Evolutionary conservation across 2,329 filamentous ascomycete genomes (phyloP).

Genomic region (Fusarium staphyleae): DNA sequence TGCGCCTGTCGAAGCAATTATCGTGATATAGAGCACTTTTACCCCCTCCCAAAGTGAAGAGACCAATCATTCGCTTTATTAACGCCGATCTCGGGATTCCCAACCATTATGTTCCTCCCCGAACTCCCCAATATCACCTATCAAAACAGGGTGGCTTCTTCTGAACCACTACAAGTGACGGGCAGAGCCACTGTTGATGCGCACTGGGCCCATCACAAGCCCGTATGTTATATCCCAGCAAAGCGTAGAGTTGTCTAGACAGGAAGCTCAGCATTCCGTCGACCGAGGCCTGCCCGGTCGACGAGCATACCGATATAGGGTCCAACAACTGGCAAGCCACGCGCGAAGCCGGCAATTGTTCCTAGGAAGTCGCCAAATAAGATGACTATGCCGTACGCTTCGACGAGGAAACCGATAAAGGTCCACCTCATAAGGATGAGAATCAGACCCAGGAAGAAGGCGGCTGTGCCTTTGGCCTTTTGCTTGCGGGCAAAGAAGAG

Average conservation of each 20-base stretch:
- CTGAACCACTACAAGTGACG: conserved; percentile 9
- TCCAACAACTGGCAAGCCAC: conserved; percentile 83
- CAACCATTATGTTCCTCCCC: conserved; percentile 27
- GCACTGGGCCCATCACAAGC: not conserved
- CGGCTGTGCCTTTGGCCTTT: conserved; percentile 89
- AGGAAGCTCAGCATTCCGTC: conserved; percentile 78
- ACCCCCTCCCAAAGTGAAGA: conserved; percentile 7
- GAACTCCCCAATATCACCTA: conserved; percentile 30
- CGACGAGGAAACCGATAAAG: conserved; percentile 86
- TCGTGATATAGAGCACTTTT: conserved; percentile 23
- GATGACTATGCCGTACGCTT: conserved; percentile 90
- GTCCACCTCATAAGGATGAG: conserved; percentile 93
- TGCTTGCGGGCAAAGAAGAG: conserved; percentile 94
- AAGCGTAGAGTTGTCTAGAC: conserved; percentile 58
- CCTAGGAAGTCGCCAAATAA: conserved; percentile 96
- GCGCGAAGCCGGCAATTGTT: conserved; percentile 87
- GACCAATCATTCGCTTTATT: conserved; percentile 22
- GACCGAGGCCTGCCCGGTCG: conserved; percentile 72
- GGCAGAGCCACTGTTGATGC: not conserved
- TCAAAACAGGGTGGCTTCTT: conserved; percentile 17
- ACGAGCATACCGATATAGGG: conserved; percentile 81
- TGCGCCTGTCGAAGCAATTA: not conserved
- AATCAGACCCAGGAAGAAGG: conserved; percentile 82
- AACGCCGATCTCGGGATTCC: conserved; percentile 37
- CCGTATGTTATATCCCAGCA: not conserved